phyloP scores from a whole-genome alignment of 176 grass and related monocot genomes.

The Alloteropsis semialata region DNA sequence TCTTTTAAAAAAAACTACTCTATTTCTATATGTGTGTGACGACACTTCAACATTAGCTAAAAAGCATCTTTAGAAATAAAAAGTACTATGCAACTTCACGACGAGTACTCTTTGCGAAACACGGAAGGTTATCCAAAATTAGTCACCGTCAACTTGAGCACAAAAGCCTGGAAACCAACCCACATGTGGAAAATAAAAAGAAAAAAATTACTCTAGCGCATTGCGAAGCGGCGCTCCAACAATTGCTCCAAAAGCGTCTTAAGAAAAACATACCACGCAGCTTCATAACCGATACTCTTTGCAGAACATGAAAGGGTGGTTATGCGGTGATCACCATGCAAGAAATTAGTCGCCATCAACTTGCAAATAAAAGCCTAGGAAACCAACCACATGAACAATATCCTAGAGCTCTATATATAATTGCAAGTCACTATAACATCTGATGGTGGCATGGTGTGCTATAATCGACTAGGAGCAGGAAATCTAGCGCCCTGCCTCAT shows the following conservation, averaged over 20 bases:
- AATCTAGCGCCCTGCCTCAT: constrained; percentile 32
- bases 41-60: background rate
- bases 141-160: background rate
- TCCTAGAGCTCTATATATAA: constrained; percentile 16
- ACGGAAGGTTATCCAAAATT: constrained; percentile 7
- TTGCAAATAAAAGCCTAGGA: background rate
- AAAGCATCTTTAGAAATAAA: background rate
- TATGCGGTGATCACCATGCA: background rate
- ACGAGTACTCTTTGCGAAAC: background rate
- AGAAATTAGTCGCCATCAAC: constrained; percentile 1
- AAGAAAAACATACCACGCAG: too few relatives aligned
- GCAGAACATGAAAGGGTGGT: background rate
- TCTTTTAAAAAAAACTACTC: background rate
- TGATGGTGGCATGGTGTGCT: background rate
- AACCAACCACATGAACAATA: background rate
- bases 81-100: accelerated
- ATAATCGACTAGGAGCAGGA: constrained; percentile 19
- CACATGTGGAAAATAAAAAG: too few relatives aligned
- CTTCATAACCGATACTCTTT: background rate
- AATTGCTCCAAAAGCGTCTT: background rate
- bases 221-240: background rate
- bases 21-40: background rate
- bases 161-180: background rate
- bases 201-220: too few relatives aligned
- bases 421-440: constrained; percentile 23